These are phyloP conservation scores for Pythium aphanidermatum DNA, from an alignment of 352 stramenopile genomes.

Conservation along the genomic window DNA sequence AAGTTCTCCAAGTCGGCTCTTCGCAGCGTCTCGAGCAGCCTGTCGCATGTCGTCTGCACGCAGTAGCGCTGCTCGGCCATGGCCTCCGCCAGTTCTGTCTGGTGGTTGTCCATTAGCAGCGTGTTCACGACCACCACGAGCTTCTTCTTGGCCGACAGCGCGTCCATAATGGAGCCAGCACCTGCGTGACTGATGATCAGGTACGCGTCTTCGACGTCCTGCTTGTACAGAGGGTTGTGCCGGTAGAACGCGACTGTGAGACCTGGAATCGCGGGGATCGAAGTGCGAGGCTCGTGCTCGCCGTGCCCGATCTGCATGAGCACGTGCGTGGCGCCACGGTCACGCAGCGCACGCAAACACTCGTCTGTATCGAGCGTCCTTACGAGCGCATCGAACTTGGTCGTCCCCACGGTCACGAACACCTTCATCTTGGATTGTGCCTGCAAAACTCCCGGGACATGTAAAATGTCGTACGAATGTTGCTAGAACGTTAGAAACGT, in stretches of 20 bases:
- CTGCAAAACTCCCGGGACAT: too few relatives aligned
- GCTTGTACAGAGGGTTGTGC: constrained; percentile 87
- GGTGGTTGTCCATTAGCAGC: constrained; percentile 97
- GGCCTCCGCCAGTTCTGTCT: constrained; percentile 91
- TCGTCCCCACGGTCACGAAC: constrained; percentile 95
- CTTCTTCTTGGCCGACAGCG: constrained; percentile 69
- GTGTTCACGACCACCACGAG: constrained; percentile 94
- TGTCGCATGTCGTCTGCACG: constrained; percentile 39
- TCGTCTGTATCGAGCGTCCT: constrained; percentile 53
- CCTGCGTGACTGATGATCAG: constrained; percentile 95
- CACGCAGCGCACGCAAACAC: constrained; percentile 39
- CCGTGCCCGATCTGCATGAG: constrained; percentile 84
- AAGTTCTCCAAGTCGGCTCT: constrained; percentile 35
- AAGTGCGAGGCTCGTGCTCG: constrained; percentile 32
- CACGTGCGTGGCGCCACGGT: constrained; percentile 53
- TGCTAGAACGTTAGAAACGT: too few relatives aligned
- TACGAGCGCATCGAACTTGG: constrained; percentile 90
- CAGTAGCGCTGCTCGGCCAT: constrained; percentile 77
- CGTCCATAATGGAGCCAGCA: constrained; percentile 93
- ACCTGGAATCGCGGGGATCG: constrained; percentile 18
- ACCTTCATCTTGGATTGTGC: constrained; percentile 24
- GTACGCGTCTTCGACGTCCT: constrained; percentile 88
- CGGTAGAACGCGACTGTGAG: constrained; percentile 70
- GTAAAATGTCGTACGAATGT: too few relatives aligned
- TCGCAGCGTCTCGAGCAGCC: constrained; percentile 29